phyloP scores from a whole-genome alignment of 2,329 filamentous ascomycete species.

The Fusarium keratoplasticum region DNA sequence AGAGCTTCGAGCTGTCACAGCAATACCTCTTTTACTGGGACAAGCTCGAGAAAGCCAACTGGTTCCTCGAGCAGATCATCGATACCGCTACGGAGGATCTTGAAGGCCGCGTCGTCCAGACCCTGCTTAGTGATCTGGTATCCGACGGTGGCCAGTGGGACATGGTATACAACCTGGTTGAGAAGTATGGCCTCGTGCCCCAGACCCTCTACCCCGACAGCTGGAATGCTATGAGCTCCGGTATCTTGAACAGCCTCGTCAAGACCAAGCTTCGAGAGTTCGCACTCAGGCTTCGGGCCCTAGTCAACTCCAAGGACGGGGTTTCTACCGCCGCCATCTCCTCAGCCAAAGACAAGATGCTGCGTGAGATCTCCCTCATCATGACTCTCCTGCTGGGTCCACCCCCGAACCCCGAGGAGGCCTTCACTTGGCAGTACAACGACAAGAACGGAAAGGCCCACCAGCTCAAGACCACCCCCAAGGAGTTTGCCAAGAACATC shows the following conservation, averaged over 20 bases:
- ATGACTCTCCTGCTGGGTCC: slow-evolving; percentile 86
- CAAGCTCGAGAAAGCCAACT: slow-evolving; percentile 92
- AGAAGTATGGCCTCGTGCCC: slow-evolving; percentile 90
- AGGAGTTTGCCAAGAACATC: slow-evolving; percentile 77
- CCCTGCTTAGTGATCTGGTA: slow-evolving; percentile 74
- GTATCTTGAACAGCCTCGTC: slow-evolving; percentile 77
- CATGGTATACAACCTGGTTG: slow-evolving; percentile 87
- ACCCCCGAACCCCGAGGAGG: slow-evolving; percentile 74
- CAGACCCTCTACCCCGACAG: slow-evolving; percentile 84
- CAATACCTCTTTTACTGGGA: slow-evolving; percentile 93
- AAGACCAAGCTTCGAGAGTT: slow-evolving; percentile 91
- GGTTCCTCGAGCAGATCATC: slow-evolving; percentile 86
- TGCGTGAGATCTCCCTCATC: slow-evolving; percentile 83
- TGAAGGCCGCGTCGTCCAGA: slow-evolving; percentile 78
- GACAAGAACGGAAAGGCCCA: slow-evolving; percentile 75
- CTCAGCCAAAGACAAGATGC: slow-evolving; percentile 76
- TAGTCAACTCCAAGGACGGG: slow-evolving; percentile 54
- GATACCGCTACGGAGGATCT: slow-evolving; percentile 78
- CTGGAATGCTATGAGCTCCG: slow-evolving; percentile 80
- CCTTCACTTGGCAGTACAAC: slow-evolving; percentile 85
- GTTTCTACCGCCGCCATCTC: slow-evolving; percentile 54
- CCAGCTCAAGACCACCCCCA: slow-evolving; percentile 73
- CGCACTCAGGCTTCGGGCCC: slow-evolving; percentile 75
- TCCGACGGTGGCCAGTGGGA: slow-evolving; percentile 92
- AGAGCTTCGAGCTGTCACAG: slow-evolving; percentile 87